Evolutionary conservation across 2,329 filamentous ascomycete species (phyloP).

Genomic region (Penicillium occitanis): DNA sequence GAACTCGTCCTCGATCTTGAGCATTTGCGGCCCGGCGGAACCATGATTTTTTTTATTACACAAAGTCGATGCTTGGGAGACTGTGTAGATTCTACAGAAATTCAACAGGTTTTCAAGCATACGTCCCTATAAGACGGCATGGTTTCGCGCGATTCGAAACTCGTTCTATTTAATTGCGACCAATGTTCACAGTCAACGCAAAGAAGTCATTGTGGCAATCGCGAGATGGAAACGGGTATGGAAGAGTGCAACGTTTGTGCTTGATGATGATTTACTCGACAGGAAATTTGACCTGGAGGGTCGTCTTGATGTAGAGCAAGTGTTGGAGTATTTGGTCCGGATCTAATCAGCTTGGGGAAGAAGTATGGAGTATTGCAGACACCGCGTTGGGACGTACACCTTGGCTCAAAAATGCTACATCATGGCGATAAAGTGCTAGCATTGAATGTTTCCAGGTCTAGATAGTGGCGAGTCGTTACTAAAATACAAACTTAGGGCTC

Average conservation of each 20-base stretch:
- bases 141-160: too few species aligned
- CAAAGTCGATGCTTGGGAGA: too few species aligned
- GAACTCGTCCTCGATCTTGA: too few species aligned
- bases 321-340: neutral
- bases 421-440: neutral
- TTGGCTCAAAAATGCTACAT: neutral
- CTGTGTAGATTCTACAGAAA: too few species aligned
- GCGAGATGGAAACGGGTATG: neutral
- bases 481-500: neutral
- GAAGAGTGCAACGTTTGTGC: neutral
- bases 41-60: too few species aligned
- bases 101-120: too few species aligned
- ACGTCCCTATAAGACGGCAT: too few species aligned
- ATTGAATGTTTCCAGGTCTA: neutral
- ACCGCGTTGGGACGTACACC: neutral
- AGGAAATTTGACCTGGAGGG: neutral
- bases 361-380: neutral
- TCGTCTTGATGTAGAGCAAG: neutral
- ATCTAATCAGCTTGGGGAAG: neutral
- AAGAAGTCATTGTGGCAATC: neutral
- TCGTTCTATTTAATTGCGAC: neutral
- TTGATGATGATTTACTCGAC: neutral
- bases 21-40: too few species aligned
- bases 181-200: neutral
- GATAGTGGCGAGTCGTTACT: neutral